Evolutionary conservation across 352 stramenopile species (phyloP).

Genomic region (Pythium rishiriense): DNA sequence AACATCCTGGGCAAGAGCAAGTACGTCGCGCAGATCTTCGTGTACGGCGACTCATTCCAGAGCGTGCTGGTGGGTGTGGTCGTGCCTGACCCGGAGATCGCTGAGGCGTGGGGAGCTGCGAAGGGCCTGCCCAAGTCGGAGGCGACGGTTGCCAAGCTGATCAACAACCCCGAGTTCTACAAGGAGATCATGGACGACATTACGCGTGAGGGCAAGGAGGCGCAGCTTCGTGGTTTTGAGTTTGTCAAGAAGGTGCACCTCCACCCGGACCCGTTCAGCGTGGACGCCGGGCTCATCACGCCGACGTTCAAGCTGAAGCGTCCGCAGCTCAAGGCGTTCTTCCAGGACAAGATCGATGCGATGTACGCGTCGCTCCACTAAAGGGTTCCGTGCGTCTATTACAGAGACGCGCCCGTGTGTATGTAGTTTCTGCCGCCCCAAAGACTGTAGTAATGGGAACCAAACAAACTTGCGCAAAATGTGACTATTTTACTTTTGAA

Average conservation of each 20-base stretch:
- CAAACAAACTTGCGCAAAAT: not conserved
- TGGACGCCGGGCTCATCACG: conserved; percentile 92
- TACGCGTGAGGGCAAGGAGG: conserved; percentile 42
- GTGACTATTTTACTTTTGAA: not conserved
- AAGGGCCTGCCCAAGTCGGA: conserved; percentile 50
- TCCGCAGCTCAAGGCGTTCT: conserved; percentile 56
- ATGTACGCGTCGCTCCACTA: conserved; percentile 47
- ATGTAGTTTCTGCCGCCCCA: not conserved
- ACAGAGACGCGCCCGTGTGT: no score
- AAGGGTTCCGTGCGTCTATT: not conserved
- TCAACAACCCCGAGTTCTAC: conserved; percentile 36
- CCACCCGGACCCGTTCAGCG: conserved; percentile 83
- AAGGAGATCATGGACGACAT: conserved; percentile 36
- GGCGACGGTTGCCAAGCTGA: conserved; percentile 29
- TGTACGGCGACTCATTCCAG: conserved; percentile 96
- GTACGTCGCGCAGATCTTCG: conserved; percentile 95
- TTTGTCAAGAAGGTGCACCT: conserved; percentile 89
- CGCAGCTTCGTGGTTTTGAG: conserved; percentile 92
- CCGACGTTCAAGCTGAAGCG: conserved; percentile 97
- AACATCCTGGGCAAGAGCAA: conserved; percentile 91
- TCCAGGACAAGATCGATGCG: conserved; percentile 44
- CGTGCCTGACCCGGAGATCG: conserved; percentile 76
- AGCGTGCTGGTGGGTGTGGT: conserved; percentile 94
- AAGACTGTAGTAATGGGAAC: not conserved
- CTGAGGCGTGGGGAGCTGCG: conserved; percentile 52